Base-by-base conservation (phyloP, 2,329 filamentous ascomycete species). In the Talaromyces sp. region DNA sequence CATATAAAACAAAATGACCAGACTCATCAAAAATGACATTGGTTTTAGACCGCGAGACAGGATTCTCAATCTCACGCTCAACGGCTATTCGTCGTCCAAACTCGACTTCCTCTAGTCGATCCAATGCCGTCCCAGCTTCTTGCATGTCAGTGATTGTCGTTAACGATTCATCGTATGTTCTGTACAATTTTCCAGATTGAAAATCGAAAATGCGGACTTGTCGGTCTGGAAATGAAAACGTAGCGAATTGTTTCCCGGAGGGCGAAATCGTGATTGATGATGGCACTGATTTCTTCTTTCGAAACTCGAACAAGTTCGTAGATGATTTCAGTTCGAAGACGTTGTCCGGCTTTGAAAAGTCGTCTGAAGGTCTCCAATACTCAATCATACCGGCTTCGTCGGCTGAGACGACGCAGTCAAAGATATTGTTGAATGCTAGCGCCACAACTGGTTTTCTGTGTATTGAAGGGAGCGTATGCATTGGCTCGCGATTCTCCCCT, bases 11-110 rank as follows among this genome's bases (percentile, higher is more conserved):
- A 77, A 99, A 99, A 76, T 99, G 88, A 4, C 93, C 91, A 1
- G 93, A 97, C 79, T 99, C 95, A 75, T 99, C 95, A 75, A 98
- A 99, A 41, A 93, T 88, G 67, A 98, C 87, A 74, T 96, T 98
- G 68, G 90, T 85, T 70, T 91, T 91, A 71, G 87, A 83, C 54
- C 85, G 85, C 41, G 91, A 80, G 0, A 84, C 77, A 13, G 88
- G 83, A 31, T 87, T 88, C 72, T 97, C 93, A 4, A 98, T 82
- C 64, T 97, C 94, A 50, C 90, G 87, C 78, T 99, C 95, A 3
- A 92, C 86, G 2, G 91, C 94, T 39, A 98, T 81, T 22, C 94
- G 86, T 47, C 95, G 88, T 3, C 94, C 93, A 73, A 99, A 98
- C 70, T 99, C 95, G 4, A 97, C 87, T 67, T 92, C 88, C 64